Base-by-base conservation (phyloP, 2,329 filamentous ascomycete species). In the Trichoderma endophyticum region DNA sequence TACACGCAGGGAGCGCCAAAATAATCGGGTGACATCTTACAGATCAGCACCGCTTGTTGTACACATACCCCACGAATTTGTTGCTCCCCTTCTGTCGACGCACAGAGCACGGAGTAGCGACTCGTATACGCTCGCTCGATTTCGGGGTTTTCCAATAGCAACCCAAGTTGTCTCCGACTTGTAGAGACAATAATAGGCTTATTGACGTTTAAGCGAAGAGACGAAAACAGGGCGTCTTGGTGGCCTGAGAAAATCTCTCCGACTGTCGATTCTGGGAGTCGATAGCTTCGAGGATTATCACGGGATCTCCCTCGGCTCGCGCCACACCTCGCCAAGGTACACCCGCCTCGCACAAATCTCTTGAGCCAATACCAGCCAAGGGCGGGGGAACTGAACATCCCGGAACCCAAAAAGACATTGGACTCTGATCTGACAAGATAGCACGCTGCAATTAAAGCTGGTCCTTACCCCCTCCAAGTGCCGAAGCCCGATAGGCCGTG, bases 51-150 rank as follows among this genome's bases (percentile, higher is more conserved):
- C 57, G 57, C 57, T 60, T 60, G 57, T 60, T 60, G 30, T 64
- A 71, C 65, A 63, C 71, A 72, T 71, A 71, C 62, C 70, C 70
- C 63, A 63, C 70, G 70, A 56, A 71, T 43, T 26, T 54, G 43
- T 43, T 65, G 34, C 21, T 63, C 32, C 60, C 43, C 43, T 64
- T 66, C 30, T 67, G 60, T 36, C 56, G 54, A 67, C 56, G 51
- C 24, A 61, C 39, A 18, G 57, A 62, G 51, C 54, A 24, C 61
- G 60, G 34, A 11, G 11, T 32, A 36, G 57, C 24, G 21, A 54
- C 21, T 54, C 48, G 48, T 51, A 62, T 69, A 54, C 48, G 21
- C 28, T 69, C 63, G 39, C 63, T 60, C 34, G 36, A 71, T 51
- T 48, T 57, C 56, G 57, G 48, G 39, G 39, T 21, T 14, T 32